Conservation (phyloP, 2,329 filamentous ascomycete species). For the Orbilia brochopaga region DNA sequence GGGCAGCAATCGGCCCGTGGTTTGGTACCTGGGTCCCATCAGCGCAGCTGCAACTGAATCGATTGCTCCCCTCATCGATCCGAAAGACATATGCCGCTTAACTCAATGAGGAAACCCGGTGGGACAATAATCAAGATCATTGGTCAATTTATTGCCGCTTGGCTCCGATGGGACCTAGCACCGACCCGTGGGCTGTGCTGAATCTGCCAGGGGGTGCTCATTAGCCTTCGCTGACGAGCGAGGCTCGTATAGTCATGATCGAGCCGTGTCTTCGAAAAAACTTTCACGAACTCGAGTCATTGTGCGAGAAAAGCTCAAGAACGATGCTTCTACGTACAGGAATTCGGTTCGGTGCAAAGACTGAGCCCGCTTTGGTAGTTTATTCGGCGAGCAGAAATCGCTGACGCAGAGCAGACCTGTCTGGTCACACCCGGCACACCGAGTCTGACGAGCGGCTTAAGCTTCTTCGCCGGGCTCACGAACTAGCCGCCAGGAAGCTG, state of each 20-base stretch:
- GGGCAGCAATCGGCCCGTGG: background rate
- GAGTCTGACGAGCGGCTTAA: too few relatives aligned
- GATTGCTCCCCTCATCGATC: background rate
- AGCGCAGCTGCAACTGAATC: background rate
- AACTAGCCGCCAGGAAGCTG: too few relatives aligned
- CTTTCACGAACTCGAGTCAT: background rate
- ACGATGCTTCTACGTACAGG: too few relatives aligned
- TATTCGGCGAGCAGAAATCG: too few relatives aligned
- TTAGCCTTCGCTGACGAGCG: background rate
- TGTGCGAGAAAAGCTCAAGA: too few relatives aligned
- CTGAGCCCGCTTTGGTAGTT: too few relatives aligned
- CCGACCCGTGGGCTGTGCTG: background rate
- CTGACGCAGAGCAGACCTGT: too few relatives aligned
- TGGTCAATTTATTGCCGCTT: background rate
- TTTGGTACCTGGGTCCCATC: background rate
- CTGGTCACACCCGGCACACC: too few relatives aligned
- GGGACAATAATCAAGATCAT: background rate
- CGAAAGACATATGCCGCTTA: background rate
- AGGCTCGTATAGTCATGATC: background rate
- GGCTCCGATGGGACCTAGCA: background rate
- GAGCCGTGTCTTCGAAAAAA: too few relatives aligned
- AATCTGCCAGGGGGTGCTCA: background rate
- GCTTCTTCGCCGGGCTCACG: too few relatives aligned
- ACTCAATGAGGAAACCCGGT: background rate
- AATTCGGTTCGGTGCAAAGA: too few relatives aligned